Conservation (phyloP, 345 rosid species). For the Dipteronia sinensis region DNA sequence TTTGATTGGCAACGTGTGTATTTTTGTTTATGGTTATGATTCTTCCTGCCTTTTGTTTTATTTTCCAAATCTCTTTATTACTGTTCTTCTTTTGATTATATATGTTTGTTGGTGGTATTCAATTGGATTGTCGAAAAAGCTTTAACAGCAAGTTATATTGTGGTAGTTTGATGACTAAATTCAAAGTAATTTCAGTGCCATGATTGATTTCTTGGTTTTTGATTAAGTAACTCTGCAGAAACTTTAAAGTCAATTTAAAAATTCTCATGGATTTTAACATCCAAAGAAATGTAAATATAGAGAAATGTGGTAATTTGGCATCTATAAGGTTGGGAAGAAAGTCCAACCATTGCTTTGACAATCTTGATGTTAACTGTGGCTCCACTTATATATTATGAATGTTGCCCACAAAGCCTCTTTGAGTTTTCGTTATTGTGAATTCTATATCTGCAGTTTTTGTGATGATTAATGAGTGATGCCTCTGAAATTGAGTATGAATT, state of each 20-base stretch:
- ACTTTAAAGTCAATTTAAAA: neutral
- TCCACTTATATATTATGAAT: too few species aligned
- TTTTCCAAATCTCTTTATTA: neutral
- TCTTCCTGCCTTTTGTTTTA: too few species aligned
- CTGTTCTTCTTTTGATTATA: neutral
- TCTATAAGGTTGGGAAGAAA: too few species aligned
- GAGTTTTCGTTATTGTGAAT: neutral
- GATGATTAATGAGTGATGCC: neutral
- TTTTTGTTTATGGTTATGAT: too few species aligned
- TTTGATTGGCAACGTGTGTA: too few species aligned
- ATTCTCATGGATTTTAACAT: neutral
- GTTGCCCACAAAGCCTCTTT: neutral
- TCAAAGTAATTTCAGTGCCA: too few species aligned
- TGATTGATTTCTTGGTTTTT: neutral
- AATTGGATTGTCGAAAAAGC: neutral
- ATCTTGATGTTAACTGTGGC: neutral
- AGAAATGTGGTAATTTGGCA: neutral
- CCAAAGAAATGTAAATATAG: neutral
- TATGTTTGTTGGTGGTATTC: neutral
- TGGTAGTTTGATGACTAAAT: too few species aligned
- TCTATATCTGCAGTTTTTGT: neutral
- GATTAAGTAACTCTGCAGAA: neutral
- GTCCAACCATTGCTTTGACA: neutral
- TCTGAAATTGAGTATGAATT: neutral
- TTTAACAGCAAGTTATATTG: neutral